Evolutionary conservation across 1,284 basidiomycete species (phyloP), one percentile per base, ranked within the genome.

Genomic region (Ceratobasidium sp.): DNA sequence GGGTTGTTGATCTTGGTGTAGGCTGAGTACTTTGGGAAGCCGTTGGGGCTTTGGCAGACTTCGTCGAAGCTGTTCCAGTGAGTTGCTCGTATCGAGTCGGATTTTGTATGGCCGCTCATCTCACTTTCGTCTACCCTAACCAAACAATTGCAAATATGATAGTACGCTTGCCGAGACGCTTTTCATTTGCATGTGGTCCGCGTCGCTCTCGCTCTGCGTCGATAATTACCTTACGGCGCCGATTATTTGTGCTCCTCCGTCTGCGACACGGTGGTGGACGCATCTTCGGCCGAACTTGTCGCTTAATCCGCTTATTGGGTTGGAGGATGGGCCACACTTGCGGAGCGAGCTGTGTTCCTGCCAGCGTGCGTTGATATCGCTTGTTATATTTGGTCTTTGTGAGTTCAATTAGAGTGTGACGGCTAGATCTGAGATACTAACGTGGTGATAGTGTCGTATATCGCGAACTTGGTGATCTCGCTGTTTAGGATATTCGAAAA

Each of bases 111-210:
- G 19, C 22, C 24, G 27, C 60, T 63, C 27, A 63, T 63, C n/a
- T 15, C 24, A 15, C 3, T 36, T 36, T 15, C 15, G 15, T 33
- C 31, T 5, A 7, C n/a, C 17, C 22, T 44, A 4, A n/a, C 53
- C 31, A 22, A 27, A 22, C 24, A 29, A n/a, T 27, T 27, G 14
- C 53, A 22, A 22, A 15, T 29, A 15, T 4, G 7, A 33, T n/a
- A 71, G 67, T 79, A 94, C 93, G 6, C 87, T 94, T 53, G 86
- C 89, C 60, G 94, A 96, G 84, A 91, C 96, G 54, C 85, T 95
- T 63, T 96, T 96, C 80, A 95, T 97, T 76, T 96, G 93, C 82
- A 89, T 93, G 22, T 97, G 95, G 95, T 94, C 93, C 75, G 93
- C 94, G n/a, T 91, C 93, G 45, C 87, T 97, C 57, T 92, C 93